A percentile compares a stretch with the other conserved stretches of the same genome.
phyloP scores from a whole-genome alignment of 1,139 yeast genomes.

The Scheffersomyces cryptocercus region DNA sequence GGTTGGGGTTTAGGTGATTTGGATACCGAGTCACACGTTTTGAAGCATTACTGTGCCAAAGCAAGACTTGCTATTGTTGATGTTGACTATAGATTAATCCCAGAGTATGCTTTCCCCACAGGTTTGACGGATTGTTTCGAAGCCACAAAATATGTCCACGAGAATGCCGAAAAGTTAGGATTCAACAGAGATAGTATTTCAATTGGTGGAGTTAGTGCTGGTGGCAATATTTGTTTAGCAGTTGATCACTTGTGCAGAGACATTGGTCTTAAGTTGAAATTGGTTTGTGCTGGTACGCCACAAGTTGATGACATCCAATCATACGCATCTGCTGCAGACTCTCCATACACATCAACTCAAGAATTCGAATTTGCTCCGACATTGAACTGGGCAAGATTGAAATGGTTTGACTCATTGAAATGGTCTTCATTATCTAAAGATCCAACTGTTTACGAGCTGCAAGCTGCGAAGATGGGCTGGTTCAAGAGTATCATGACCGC shows the following conservation, averaged over 20 bases:
- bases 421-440: slow-evolving; percentile 18
- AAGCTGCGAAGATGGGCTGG: slow-evolving; percentile 20
- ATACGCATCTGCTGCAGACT: slow-evolving; percentile 16
- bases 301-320: slow-evolving; percentile 22
- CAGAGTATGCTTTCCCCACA: slow-evolving; percentile 22
- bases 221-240: slow-evolving; percentile 20
- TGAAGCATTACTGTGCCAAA: slow-evolving; percentile 17
- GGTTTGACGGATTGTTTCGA: slow-evolving; percentile 20
- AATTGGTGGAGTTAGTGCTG: slow-evolving; percentile 26
- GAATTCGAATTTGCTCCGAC: slow-evolving; percentile 25
- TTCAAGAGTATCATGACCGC: slow-evolving; percentile 17
- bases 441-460: slow-evolving; percentile 7
- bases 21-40: slow-evolving; percentile 20
- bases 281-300: slow-evolving; percentile 32
- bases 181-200: slow-evolving; percentile 15
- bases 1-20: slow-evolving; percentile 33
- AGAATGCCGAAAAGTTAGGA: slow-evolving; percentile 7
- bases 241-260: slow-evolving; percentile 22
- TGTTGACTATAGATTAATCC: slow-evolving; percentile 15
- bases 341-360: slow-evolving; percentile 19
- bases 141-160: slow-evolving; percentile 17
- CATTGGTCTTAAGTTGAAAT: slow-evolving; percentile 16
- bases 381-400: slow-evolving; percentile 26
- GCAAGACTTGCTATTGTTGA: slow-evolving; percentile 26
- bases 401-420: slow-evolving; percentile 26